Conservation (phyloP, 768 basidiomycete species). For the Leccinellum rugosiceps region DNA sequence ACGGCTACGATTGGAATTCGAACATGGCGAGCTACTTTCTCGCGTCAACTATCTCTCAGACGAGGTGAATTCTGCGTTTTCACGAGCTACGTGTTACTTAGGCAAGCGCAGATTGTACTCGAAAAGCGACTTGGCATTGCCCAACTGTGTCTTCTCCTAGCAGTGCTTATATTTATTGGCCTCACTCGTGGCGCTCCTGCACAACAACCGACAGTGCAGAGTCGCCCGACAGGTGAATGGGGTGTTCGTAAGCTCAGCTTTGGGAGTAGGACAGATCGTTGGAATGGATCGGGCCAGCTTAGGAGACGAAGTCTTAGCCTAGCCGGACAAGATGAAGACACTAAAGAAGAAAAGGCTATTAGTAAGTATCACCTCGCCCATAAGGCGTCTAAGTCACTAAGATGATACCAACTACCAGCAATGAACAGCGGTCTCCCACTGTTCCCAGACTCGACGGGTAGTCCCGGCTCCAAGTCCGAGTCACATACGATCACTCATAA, state of each 20-base stretch:
- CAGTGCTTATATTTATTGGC: conserved; percentile 82
- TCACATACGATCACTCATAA: neutral
- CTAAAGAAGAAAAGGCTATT: conserved; percentile 10
- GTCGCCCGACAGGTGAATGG: conserved; percentile 48
- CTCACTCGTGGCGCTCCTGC: conserved; percentile 67
- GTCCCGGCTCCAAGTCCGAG: neutral
- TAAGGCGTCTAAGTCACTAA: neutral
- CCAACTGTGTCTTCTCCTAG: conserved; percentile 79
- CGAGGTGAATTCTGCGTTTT: conserved; percentile 52
- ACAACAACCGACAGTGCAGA: conserved; percentile 20
- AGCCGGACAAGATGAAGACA: conserved; percentile 9
- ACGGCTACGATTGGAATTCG: conserved; percentile 59
- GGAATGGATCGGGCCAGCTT: conserved; percentile 22
- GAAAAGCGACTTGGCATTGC: conserved; percentile 90
- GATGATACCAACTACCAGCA: neutral
- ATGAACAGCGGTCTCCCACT: neutral
- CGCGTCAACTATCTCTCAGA: conserved; percentile 73
- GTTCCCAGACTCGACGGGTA: neutral
- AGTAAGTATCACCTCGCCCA: conserved; percentile 4
- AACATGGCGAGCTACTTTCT: conserved; percentile 64
- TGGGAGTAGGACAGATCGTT: conserved; percentile 48
- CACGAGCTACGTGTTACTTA: neutral
- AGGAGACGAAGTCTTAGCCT: conserved; percentile 32
- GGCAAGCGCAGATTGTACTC: conserved; percentile 57
- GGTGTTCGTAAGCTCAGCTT: conserved; percentile 53